These are phyloP conservation scores for Ilyonectria mors-panacis DNA, from an alignment of 2,329 filamentous ascomycete species.

Conservation along the genomic window DNA sequence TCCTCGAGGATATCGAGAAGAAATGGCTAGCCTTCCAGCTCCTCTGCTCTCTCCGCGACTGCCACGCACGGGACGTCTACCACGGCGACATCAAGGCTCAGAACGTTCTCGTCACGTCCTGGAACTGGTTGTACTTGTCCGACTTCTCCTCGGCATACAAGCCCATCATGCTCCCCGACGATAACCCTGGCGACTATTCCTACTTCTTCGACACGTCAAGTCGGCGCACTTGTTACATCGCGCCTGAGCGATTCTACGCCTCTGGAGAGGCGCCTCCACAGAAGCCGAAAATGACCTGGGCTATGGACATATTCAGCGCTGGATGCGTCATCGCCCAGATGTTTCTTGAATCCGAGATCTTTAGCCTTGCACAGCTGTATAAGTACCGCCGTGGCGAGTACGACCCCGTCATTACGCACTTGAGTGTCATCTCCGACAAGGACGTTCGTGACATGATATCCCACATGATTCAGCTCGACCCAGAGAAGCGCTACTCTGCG, in stretches of 20 bases:
- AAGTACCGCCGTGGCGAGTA: slow-evolving; percentile 95
- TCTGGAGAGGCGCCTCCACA: slow-evolving; percentile 76
- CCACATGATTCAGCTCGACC: slow-evolving; percentile 97
- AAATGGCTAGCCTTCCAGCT: slow-evolving; percentile 99
- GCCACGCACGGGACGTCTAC: slow-evolving; percentile 89
- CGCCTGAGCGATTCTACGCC: slow-evolving; percentile 90
- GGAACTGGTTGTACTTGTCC: slow-evolving; percentile 99
- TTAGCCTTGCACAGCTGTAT: slow-evolving; percentile 95
- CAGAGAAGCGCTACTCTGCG: slow-evolving; percentile 91
- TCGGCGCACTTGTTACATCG: slow-evolving; percentile 92
- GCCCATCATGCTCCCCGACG: slow-evolving; percentile 91
- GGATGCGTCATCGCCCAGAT: slow-evolving; percentile 98
- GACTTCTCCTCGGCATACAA: slow-evolving; percentile 98
- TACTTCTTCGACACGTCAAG: slow-evolving; percentile 98
- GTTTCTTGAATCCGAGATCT: slow-evolving; percentile 96
- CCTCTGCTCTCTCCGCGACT: slow-evolving; percentile 91
- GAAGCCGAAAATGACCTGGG: slow-evolving; percentile 79
- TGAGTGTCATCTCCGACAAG: slow-evolving; percentile 89
- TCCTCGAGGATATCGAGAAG: slow-evolving; percentile 97
- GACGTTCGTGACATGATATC: slow-evolving; percentile 90
- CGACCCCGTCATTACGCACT: slow-evolving; percentile 84
- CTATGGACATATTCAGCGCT: slow-evolving; percentile 98
- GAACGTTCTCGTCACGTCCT: slow-evolving; percentile 96
- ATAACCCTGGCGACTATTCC: slow-evolving; percentile 97
- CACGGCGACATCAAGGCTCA: slow-evolving; percentile 99